These are phyloP conservation scores for Apiotrichum siamense DNA, from an alignment of 1,284 basidiomycete species.

Conservation along the genomic window DNA sequence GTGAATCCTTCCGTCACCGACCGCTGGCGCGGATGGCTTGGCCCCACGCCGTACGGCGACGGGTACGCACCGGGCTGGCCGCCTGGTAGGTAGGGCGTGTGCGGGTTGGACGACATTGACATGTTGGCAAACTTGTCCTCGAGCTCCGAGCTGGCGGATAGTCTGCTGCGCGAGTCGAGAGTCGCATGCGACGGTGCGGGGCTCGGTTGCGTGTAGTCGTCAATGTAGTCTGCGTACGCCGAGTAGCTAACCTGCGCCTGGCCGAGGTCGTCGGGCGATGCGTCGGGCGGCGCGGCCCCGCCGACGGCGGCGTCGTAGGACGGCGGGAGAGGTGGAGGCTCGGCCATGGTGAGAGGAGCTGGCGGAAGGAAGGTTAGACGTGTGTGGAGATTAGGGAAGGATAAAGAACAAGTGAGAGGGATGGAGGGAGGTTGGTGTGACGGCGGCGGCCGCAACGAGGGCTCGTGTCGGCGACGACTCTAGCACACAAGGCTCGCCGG, in stretches of 20 bases:
- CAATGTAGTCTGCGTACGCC: neutral
- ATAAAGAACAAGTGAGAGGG: too few relatives aligned
- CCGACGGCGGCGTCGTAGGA: constrained; percentile 10
- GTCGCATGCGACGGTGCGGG: neutral
- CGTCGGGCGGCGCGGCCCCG: neutral
- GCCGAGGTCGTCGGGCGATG: neutral
- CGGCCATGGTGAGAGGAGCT: too few relatives aligned
- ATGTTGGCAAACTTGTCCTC: neutral
- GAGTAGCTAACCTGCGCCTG: neutral
- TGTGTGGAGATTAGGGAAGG: too few relatives aligned
- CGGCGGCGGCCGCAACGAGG: too few relatives aligned
- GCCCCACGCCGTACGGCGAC: constrained; percentile 4
- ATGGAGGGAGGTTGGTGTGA: too few relatives aligned
- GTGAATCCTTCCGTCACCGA: constrained; percentile 22
- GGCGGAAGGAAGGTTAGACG: too few relatives aligned
- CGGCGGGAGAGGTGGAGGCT: constrained; percentile 5
- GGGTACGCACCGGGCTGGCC: neutral
- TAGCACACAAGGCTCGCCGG: too few relatives aligned
- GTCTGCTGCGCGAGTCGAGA: neutral
- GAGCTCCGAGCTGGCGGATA: neutral
- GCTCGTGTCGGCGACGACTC: too few relatives aligned
- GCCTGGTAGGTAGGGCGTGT: neutral
- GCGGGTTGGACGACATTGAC: neutral
- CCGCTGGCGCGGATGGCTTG: constrained; percentile 15
- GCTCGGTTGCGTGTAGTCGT: neutral